Percentiles rank a stretch among this genome's conserved stretches.
Evolutionary conservation across 1,139 yeast species (phyloP).

Genomic region (Yamadazyma blattariae): DNA sequence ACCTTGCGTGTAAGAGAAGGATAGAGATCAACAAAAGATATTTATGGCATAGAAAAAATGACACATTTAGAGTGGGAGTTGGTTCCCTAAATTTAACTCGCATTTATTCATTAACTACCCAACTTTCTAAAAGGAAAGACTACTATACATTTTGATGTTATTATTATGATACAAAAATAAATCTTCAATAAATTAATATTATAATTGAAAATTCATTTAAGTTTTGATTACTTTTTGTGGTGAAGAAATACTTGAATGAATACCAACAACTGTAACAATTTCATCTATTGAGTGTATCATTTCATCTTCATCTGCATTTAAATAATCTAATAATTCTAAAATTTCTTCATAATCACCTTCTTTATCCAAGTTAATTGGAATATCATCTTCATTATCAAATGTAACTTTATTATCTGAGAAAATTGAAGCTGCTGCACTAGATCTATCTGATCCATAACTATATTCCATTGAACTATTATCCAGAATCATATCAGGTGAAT

Average conservation of each 20-base stretch:
- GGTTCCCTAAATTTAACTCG: too few relatives aligned
- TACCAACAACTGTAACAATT: slow-evolving; percentile 21
- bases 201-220: too few relatives aligned
- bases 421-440: slow-evolving; percentile 12
- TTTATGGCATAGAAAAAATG: too few relatives aligned
- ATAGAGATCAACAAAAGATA: too few relatives aligned
- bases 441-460: slow-evolving; percentile 12
- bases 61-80: too few relatives aligned
- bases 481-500: slow-evolving; percentile 14
- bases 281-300: slow-evolving; percentile 20
- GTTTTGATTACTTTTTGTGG: not conserved
- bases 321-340: slow-evolving; percentile 7
- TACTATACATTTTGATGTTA: too few relatives aligned
- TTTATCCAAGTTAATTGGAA: slow-evolving; percentile 11
- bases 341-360: slow-evolving; percentile 17
- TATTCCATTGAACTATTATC: slow-evolving; percentile 14
- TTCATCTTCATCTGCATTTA: slow-evolving; percentile 6
- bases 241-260: slow-evolving; percentile 9
- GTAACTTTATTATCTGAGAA: slow-evolving; percentile 10
- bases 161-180: too few relatives aligned
- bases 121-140: too few relatives aligned
- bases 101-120: too few relatives aligned
- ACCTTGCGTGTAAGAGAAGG: too few relatives aligned
- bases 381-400: slow-evolving; percentile 5
- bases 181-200: too few relatives aligned